Evolutionary conservation across 2,329 filamentous ascomycete species (phyloP), one percentile per base, ranked within the genome.

Genomic region (Rutstroemia sp.): DNA sequence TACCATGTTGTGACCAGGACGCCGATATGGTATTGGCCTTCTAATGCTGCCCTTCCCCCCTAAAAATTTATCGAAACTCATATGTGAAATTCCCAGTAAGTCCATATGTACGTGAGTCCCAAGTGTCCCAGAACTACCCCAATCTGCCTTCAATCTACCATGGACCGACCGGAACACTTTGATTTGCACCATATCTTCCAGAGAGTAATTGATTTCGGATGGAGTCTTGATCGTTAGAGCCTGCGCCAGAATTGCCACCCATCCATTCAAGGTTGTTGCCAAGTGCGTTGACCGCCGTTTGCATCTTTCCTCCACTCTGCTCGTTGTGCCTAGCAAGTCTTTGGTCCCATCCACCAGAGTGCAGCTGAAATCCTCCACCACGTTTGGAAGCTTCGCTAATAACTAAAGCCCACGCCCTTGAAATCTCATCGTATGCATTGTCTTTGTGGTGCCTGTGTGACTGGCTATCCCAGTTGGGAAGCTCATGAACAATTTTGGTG

Each of bases 341-440:
- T 71, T 94, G 86, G 66, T 97, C 92, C 94, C 94, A 99, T 58
- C 89, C 89, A 53, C 88, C 91, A 48, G 90, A 89, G 67, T 96
- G 89, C 62, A 99, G 70, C 62, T 90, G 85, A 66, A 97, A 94
- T 37, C 94, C 94, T 27, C 90, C 92, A 10, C 90, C 92, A 63
- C 88, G 82, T 76, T 97, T 97, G 21, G 88, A 86, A 2, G 91
- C 90, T 72, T 99, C 94, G 59, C 86, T 86, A 64, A 99, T 88
- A 50, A 96, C 92, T 63, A 95, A 72, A 16, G 90, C 86, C 94
- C 94, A 99, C 1, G 94, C 94, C 67, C 87, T 90, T 25, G 90
- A 87, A 61, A 99, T 92, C 69, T 97, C 94, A 67, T 99, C 92
- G 69, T 99, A 99, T 6, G 92, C 92, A 61, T 90, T 90, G 63